Conservation (phyloP, 805 yeast species). For the Spathaspora girioi region DNA sequence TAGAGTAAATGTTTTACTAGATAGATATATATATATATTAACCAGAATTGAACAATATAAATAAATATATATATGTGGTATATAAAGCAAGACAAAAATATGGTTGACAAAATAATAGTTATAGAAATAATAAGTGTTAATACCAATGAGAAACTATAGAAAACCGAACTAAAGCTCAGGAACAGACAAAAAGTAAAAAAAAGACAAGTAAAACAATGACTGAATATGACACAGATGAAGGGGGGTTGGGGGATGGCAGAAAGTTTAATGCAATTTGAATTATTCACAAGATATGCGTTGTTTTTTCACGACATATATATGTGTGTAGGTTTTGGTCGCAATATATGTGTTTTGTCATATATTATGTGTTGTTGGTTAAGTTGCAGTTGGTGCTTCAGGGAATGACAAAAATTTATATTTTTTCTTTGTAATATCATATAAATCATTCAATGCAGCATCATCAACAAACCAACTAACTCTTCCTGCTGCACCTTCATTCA, state of each 20-base stretch:
- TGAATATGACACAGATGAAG: background rate
- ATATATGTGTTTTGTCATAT: too few species aligned
- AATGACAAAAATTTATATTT: constrained; percentile 57
- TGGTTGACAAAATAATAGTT: background rate
- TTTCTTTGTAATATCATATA: constrained; percentile 63
- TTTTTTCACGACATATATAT: too few species aligned
- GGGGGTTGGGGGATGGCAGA: background rate
- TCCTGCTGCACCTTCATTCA: constrained; percentile 95
- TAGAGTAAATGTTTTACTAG: too few species aligned
- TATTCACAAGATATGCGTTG: background rate
- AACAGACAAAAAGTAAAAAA: background rate
- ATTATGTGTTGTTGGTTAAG: background rate
- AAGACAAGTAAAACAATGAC: background rate
- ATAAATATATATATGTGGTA: background rate
- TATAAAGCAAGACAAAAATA: background rate
- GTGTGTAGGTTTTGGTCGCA: too few species aligned
- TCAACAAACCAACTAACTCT: constrained; percentile 97
- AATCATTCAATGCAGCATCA: constrained; percentile 83
- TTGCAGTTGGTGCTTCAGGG: constrained; percentile 2
- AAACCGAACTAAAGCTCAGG: background rate
- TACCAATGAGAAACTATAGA: background rate
- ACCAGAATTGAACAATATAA: background rate
- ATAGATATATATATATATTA: background rate
- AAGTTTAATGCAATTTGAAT: background rate
- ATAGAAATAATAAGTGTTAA: background rate